Conservation (phyloP, 2,329 filamentous ascomycete genomes). For the Graphiopsis chlorocephala region DNA sequence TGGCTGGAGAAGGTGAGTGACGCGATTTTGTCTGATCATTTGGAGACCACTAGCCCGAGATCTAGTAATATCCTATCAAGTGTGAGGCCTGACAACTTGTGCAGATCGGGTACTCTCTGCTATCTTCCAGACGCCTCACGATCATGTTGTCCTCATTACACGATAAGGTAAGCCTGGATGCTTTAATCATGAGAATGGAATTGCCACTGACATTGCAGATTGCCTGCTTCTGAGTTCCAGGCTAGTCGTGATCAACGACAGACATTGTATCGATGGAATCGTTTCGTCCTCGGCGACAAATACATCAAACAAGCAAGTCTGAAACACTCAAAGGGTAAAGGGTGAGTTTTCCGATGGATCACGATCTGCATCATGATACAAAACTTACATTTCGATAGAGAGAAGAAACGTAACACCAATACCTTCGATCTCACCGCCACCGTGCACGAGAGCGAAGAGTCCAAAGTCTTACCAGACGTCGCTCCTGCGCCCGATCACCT, state of each 20-base stretch:
- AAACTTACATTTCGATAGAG: constrained; percentile 34
- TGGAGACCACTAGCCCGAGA: not conserved
- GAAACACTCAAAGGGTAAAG: constrained; percentile 65
- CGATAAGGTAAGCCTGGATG: constrained; percentile 53
- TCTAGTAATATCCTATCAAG: not conserved
- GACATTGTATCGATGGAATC: constrained; percentile 73
- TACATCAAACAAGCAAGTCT: constrained; percentile 65
- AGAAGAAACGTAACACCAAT: constrained; percentile 61
- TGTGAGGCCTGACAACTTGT: not conserved
- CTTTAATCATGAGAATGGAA: not conserved
- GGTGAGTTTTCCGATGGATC: constrained; percentile 42
- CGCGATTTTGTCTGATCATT: not conserved
- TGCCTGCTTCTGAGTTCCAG: constrained; percentile 64
- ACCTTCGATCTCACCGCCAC: constrained; percentile 65
- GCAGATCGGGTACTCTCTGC: constrained; percentile 57
- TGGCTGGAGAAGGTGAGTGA: constrained; percentile 70
- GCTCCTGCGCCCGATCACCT: constrained; percentile 57
- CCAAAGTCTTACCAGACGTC: constrained; percentile 46
- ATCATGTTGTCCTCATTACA: constrained; percentile 91
- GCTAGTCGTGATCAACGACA: constrained; percentile 71
- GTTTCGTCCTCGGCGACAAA: constrained; percentile 63
- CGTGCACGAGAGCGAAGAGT: constrained; percentile 66
- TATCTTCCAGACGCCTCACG: constrained; percentile 75
- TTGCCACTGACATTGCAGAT: constrained; percentile 39
- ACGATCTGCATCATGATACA: no score